Evolutionary conservation across 2,329 filamentous ascomycete genomes (phyloP), one percentile per base, ranked within the genome.

Genomic region (Cryphonectria japonica): DNA sequence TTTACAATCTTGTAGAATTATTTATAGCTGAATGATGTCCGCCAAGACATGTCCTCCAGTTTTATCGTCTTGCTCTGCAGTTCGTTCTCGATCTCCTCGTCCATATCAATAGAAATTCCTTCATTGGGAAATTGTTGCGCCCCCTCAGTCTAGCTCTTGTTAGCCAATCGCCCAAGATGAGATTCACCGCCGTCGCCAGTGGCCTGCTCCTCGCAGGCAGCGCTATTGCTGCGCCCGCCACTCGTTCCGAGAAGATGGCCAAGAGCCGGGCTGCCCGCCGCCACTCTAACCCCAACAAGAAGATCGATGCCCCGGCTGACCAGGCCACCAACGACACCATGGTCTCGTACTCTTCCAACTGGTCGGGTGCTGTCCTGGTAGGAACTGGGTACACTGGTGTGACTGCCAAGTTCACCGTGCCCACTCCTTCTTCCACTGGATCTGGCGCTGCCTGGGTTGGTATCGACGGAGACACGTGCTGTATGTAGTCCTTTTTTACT

Each of bases 361-460:
- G 87, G 87, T 85, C 86, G 13, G 87, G 87, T 57, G 85, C 85
- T 0, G 86, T 88, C 9, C 82, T 87, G 66, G 83, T 84, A 52
- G 82, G 82, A 54, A 82, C 80, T n/a, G 82, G 82, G 67, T 88
- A 84, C 78, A 87, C 80, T 32, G 77, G 79, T 22, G 87, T 87
- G 26, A 83, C 83, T 9, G 87, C 82, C 41, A 82, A 83, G 9
- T 86, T 89, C 77, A 85, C 81, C 1, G 84, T 88, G 7, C 87
- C 87, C 1, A 81, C 80, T 0, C 85, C 86, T 11, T 77, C 78
- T 19, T 77, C 76, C 34, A 76, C 70, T 4, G 75, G 59, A 37
- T 83, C 85, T 73, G 83, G 83, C 57, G 84, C 83, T n/a, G 86
- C 85, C 7, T 89, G 87, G 87, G 87, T 89, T 11, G 87, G 87